A percentile compares a stretch with the other conserved stretches of the same genome.
These are phyloP conservation scores for Backusella tarrabulga DNA, from an alignment of 192 early-diverging fungal species.

Conservation along the genomic window DNA sequence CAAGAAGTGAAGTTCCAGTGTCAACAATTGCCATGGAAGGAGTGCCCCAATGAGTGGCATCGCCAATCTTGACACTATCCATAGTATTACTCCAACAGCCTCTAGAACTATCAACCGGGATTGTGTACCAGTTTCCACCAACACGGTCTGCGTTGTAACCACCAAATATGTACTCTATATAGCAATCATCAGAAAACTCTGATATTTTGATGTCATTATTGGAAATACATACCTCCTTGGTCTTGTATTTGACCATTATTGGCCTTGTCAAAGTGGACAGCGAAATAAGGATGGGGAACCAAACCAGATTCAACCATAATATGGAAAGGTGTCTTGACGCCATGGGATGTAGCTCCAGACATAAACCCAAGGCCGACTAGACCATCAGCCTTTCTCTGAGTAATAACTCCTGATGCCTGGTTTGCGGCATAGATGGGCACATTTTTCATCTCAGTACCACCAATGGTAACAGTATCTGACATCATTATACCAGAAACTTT, in stretches of 20 bases:
- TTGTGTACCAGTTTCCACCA: constrained; percentile 40
- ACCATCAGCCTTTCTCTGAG: constrained; percentile 44
- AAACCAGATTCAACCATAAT: constrained; percentile 48
- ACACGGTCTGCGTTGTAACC: constrained; percentile 34
- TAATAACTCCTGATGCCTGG: background rate
- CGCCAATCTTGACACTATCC: background rate
- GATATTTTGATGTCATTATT: too few species aligned
- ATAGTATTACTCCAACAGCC: constrained; percentile 19
- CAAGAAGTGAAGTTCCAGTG: constrained; percentile 63
- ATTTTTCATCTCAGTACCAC: constrained; percentile 26
- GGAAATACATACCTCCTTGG: constrained; percentile 36
- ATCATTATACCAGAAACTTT: background rate
- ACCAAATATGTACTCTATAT: constrained; percentile 46
- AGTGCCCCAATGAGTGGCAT: background rate
- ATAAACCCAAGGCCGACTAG: constrained; percentile 60
- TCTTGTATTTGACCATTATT: background rate
- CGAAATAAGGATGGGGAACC: constrained; percentile 55
- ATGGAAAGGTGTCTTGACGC: constrained; percentile 48
- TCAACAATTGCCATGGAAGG: constrained; percentile 48
- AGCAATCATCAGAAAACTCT: too few species aligned
- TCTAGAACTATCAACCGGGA: constrained; percentile 32
- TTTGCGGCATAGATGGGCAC: constrained; percentile 27
- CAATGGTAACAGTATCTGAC: constrained; percentile 23
- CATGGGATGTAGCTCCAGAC: constrained; percentile 24
- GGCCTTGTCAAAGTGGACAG: constrained; percentile 50